These are phyloP conservation scores for Eucalyptus rudis DNA, from an alignment of 345 rosid genomes.

Conservation along the genomic window DNA sequence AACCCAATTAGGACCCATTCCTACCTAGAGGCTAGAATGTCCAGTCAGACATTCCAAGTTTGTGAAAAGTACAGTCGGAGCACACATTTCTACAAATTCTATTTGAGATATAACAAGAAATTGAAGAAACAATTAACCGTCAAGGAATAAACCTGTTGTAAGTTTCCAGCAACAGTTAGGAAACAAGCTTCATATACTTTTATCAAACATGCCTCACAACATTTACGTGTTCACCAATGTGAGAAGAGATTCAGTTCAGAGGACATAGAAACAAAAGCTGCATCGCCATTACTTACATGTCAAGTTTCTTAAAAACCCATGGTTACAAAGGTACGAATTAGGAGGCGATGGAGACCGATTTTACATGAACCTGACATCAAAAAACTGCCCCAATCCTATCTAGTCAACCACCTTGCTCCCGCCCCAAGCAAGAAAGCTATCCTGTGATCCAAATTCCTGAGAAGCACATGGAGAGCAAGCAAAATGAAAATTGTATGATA, in stretches of 20 bases:
- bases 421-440: slow-evolving; percentile 80
- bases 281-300: background rate
- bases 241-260: background rate
- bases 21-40: background rate
- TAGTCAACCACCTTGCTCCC: slow-evolving; percentile 35
- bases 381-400: background rate
- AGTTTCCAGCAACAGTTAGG: background rate
- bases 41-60: background rate
- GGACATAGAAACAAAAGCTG: background rate
- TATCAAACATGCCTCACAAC: background rate
- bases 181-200: background rate
- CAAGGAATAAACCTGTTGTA: background rate
- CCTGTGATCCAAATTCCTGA: slow-evolving; percentile 94
- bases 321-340: background rate
- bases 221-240: background rate
- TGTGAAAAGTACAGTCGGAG: background rate
- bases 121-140: background rate
- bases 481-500: background rate
- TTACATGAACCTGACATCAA: background rate
- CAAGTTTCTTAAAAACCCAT: background rate
- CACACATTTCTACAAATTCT: background rate
- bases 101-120: background rate
- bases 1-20: background rate
- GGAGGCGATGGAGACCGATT: background rate
- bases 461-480: background rate